Conservation (phyloP, 768 basidiomycete genomes). For the Porpolomopsis calyptriformis region DNA sequence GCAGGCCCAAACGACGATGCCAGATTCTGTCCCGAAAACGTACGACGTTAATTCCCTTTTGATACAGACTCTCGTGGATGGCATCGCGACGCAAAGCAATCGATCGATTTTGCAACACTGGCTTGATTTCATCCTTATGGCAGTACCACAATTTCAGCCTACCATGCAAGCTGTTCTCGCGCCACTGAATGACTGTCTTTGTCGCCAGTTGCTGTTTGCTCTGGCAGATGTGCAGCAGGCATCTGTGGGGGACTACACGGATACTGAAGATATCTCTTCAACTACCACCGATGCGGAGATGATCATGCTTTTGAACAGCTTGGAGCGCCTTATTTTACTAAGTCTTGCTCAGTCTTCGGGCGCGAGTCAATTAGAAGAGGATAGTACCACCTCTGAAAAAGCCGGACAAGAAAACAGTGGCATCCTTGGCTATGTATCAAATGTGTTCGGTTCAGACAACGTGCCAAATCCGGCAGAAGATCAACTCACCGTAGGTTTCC, state of each 20-base stretch:
- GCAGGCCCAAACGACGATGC: slow-evolving; percentile 21
- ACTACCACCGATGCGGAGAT: slow-evolving; percentile 70
- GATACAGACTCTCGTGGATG: slow-evolving; percentile 71
- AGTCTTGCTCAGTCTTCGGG: slow-evolving; percentile 54
- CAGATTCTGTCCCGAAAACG: slow-evolving; percentile 19
- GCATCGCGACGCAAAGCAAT: slow-evolving; percentile 58
- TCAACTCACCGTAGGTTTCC: slow-evolving; percentile 41
- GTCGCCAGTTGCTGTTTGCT: slow-evolving; percentile 50
- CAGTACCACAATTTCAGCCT: slow-evolving; percentile 75
- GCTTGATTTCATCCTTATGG: slow-evolving; percentile 93
- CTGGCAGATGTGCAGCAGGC: slow-evolving; percentile 45
- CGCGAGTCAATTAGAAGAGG: slow-evolving; percentile 42
- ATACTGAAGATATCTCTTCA: slow-evolving; percentile 33
- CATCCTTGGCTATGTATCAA: slow-evolving; percentile 82
- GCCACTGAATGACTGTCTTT: slow-evolving; percentile 72
- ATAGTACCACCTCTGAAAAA: slow-evolving; percentile 42
- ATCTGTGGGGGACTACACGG: slow-evolving; percentile 26
- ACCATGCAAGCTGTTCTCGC: slow-evolving; percentile 53
- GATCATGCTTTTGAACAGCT: slow-evolving; percentile 69
- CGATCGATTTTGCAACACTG: slow-evolving; percentile 84
- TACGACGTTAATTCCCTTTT: slow-evolving; percentile 62
- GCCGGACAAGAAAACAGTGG: slow-evolving; percentile 45
- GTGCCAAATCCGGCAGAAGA: slow-evolving; percentile 37
- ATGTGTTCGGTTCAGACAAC: slow-evolving; percentile 76
- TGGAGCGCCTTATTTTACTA: slow-evolving; percentile 74